Evolutionary conservation across 768 basidiomycete genomes (phyloP), one percentile per base, ranked within the genome.

Genomic region (Amyloporia xantha): DNA sequence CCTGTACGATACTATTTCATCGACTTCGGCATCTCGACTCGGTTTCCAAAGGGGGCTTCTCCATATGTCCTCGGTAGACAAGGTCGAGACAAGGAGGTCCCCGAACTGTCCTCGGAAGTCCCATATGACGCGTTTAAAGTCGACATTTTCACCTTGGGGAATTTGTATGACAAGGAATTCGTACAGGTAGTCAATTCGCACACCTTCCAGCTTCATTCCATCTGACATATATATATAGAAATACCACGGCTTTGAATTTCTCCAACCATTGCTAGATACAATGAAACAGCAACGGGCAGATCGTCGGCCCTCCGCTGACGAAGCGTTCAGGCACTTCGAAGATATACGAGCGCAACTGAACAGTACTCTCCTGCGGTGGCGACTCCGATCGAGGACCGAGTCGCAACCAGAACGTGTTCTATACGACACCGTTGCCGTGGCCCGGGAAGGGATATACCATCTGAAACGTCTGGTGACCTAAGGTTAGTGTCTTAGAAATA

Each of bases 101-200:
- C 62, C 0, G 63, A 65, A 35, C 45, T 63, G 2, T 58, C 54
- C 2, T 11, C 33, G 11, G 28, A 39, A 4, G 40, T 51, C 19
- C n/a, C 27, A 44, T 62, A 63, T 39, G 52, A 65, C 30, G 49
- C 58, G 0, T 61, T 54, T 49, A 58, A 60, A 39, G 51, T 56
- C 35, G 64, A 63, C 26, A 58, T 62, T 2, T 65, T 53, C 45
- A 53, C 54, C 11, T 45, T 63, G 7, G 62, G 64, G 1, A 56
- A 61, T 43, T 20, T 63, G 1, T 62, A 51, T 39, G 42, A 49
- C 21, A 54, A 54, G 33, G 50, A 58, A 10, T 54, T 59, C 11
- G 24, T 47, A 33, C 30, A 33, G 30, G 30, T 33, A 15, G 9
- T 7, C 30, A 7, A 15, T 15, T 15, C 15, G 30, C 30, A 15